These are phyloP conservation scores for Penicillium goetzii DNA, from an alignment of 495 filamentous ascomycete species.

Conservation along the genomic window DNA sequence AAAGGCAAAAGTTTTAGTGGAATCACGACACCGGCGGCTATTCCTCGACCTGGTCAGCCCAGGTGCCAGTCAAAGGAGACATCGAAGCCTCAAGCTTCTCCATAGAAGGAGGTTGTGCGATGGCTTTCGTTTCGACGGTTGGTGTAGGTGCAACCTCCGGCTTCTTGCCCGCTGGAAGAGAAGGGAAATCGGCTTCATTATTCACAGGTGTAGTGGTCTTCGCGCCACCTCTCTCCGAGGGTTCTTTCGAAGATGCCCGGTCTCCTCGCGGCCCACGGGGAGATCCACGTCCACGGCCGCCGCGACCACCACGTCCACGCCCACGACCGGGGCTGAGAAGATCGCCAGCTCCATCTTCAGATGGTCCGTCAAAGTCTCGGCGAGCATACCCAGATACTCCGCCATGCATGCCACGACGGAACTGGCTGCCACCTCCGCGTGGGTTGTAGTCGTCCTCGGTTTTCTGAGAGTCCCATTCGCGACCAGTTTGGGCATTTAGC, in stretches of 20 bases:
- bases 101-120: conserved; percentile 22
- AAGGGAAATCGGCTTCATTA: conserved; percentile 48
- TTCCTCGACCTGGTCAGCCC: conserved; percentile 49
- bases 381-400: conserved; percentile 52
- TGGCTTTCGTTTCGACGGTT: conserved; percentile 10
- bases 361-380: conserved; percentile 37
- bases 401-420: conserved; percentile 62
- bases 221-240: conserved; percentile 22
- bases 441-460: conserved; percentile 62
- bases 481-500: conserved; percentile 62
- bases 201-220: conserved; percentile 29
- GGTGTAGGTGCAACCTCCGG: conserved; percentile 11
- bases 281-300: conserved; percentile 41
- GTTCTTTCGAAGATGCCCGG: conserved; percentile 24
- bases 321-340: conserved; percentile 22
- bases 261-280: conserved; percentile 37
- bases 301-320: conserved; percentile 34
- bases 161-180: conserved; percentile 41
- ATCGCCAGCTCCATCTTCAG: conserved; percentile 23
- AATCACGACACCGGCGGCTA: not conserved
- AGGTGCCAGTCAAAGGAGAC: conserved; percentile 36
- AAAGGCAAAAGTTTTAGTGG: not conserved
- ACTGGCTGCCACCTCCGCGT: conserved; percentile 48
- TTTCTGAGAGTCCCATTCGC: conserved; percentile 81
- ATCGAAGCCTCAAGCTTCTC: conserved; percentile 33